phyloP scores from a whole-genome alignment of 257 asterid species.

The Nicotiana knightiana region DNA sequence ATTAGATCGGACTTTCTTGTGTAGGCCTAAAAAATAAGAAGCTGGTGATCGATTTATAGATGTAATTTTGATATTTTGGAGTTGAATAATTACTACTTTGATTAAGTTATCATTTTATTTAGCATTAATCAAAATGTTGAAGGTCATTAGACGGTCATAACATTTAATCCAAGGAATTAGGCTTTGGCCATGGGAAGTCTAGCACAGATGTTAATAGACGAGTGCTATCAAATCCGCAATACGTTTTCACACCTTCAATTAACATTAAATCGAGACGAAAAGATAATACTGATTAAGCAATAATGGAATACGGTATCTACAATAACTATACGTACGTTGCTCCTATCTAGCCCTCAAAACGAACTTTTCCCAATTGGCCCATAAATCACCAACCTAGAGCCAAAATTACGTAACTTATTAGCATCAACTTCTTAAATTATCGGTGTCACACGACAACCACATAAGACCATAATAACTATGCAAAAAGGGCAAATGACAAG shows the following conservation, averaged over 20 bases:
- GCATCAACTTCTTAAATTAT: neutral
- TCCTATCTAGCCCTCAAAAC: too few relatives aligned
- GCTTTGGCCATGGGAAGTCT: neutral
- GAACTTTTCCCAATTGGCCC: neutral
- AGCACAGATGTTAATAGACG: neutral
- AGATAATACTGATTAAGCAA: neutral
- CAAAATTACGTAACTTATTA: too few relatives aligned
- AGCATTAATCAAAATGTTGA: neutral
- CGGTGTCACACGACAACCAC: neutral
- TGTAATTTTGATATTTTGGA: neutral
- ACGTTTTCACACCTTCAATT: neutral
- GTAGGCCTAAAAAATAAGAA: neutral
- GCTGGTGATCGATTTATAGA: neutral
- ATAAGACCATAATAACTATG: neutral
- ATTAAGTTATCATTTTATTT: neutral
- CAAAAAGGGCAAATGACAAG: neutral
- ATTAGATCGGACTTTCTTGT: neutral
- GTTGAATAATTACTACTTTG: neutral
- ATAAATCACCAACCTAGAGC: neutral
- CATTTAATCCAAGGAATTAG: neutral
- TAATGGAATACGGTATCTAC: neutral
- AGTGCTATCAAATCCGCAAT: neutral
- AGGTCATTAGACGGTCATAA: neutral
- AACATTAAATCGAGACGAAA: neutral
- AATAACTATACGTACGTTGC: too few relatives aligned